Percentiles rank a stretch among this genome's conserved stretches.
These are phyloP conservation scores for Fraxinus anomala DNA, from an alignment of 257 asterid genomes.

Conservation along the genomic window DNA sequence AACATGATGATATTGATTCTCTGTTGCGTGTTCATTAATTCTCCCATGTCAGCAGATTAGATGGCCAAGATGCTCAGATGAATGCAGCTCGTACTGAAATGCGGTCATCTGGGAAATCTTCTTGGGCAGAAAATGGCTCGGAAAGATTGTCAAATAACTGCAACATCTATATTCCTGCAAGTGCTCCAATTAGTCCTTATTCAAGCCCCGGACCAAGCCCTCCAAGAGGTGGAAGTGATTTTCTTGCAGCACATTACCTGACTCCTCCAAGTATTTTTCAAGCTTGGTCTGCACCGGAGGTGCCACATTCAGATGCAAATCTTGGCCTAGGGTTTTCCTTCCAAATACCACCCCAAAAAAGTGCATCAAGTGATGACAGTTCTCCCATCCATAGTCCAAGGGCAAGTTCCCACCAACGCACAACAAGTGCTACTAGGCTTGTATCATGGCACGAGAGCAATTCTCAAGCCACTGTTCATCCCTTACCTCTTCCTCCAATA, in stretches of 20 bases:
- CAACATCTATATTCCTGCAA: conserved; percentile 36
- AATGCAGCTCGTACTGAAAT: conserved; percentile 35
- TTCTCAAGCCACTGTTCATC: conserved; percentile 61
- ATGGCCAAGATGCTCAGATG: conserved; percentile 38
- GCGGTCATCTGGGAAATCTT: conserved; percentile 36
- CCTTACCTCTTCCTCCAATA: conserved; percentile 83
- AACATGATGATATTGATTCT: conserved; percentile 20
- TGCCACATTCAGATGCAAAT: conserved; percentile 45
- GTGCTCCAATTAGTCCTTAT: conserved; percentile 74
- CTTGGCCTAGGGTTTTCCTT: conserved; percentile 33
- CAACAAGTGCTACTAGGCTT: conserved; percentile 33
- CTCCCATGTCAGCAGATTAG: conserved; percentile 40
- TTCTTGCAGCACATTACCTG: conserved; percentile 30
- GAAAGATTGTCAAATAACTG: conserved; percentile 27
- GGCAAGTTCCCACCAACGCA: conserved; percentile 19
- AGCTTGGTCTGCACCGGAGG: conserved; percentile 77
- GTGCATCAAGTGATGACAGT: conserved; percentile 40
- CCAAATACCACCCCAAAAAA: conserved; percentile 38
- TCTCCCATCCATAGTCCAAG: conserved; percentile 67
- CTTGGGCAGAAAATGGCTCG: conserved; percentile 29
- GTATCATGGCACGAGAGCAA: conserved; percentile 48
- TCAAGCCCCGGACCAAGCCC: conserved; percentile 58
- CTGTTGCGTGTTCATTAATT: conserved; percentile 15
- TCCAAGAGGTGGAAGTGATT: conserved; percentile 36
- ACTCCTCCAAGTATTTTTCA: conserved; percentile 58